Conservation (phyloP, 306 rosid genomes). For the Erythrophleum fordii region DNA sequence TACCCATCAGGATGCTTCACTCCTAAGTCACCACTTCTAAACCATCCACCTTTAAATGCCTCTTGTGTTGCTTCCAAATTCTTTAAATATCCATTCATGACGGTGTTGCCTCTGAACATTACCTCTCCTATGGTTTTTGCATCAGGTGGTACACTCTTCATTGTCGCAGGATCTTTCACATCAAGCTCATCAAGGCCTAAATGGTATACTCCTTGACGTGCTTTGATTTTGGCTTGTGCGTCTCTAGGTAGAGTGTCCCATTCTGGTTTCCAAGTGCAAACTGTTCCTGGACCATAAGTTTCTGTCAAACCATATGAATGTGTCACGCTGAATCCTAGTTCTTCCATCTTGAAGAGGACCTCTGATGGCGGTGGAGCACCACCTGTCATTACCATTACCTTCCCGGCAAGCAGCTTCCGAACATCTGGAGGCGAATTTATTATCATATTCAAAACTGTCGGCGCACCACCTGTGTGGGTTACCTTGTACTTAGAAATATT, state of each 20-base stretch:
- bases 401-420: constrained; percentile 59
- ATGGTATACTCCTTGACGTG: constrained; percentile 85
- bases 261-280: constrained; percentile 81
- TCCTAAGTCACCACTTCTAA: constrained; percentile 79
- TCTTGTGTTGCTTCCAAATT: constrained; percentile 68
- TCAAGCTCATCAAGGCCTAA: constrained; percentile 74
- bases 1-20: constrained; percentile 84
- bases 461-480: constrained; percentile 84
- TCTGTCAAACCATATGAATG: constrained; percentile 90
- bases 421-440: constrained; percentile 59
- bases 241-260: constrained; percentile 70
- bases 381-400: constrained; percentile 72
- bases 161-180: constrained; percentile 72
- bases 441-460: constrained; percentile 74
- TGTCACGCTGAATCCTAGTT: constrained; percentile 63
- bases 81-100: constrained; percentile 87
- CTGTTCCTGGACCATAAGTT: constrained; percentile 79
- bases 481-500: constrained; percentile 61
- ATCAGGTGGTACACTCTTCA: constrained; percentile 81
- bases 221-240: constrained; percentile 62
- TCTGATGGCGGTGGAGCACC: constrained; percentile 82
- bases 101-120: constrained; percentile 85
- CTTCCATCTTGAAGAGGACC: constrained; percentile 65
- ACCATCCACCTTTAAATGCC: constrained; percentile 85
- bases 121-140: constrained; percentile 87